These are phyloP conservation scores for Coniella vitis DNA, from an alignment of 2,329 filamentous ascomycete species.

Conservation along the genomic window DNA sequence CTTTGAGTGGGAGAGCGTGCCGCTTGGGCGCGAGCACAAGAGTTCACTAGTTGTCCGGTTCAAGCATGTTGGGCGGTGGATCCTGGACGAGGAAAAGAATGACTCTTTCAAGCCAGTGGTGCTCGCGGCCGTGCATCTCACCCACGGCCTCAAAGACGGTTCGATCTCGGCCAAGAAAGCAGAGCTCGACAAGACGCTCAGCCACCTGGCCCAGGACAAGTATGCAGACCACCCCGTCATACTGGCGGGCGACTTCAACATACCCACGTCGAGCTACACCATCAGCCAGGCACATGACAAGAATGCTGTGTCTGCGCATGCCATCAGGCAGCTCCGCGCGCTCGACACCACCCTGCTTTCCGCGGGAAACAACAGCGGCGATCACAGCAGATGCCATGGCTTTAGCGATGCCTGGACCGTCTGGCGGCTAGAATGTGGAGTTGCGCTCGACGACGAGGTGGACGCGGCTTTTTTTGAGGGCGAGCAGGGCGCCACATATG, in stretches of 20 bases:
- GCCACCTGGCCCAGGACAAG: slow-evolving; percentile 32
- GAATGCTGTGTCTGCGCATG: slow-evolving; percentile 45
- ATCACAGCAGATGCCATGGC: slow-evolving; percentile 22
- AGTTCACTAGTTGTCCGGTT: slow-evolving; percentile 44
- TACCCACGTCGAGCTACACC: slow-evolving; percentile 51
- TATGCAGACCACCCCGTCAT: slow-evolving; percentile 44
- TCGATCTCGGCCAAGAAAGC: slow-evolving; percentile 49
- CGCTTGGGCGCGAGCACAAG: slow-evolving; percentile 50
- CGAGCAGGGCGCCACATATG: slow-evolving; percentile 59
- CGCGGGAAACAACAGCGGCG: too few species aligned
- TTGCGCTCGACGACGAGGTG: slow-evolving; percentile 29
- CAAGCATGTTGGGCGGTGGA: slow-evolving; percentile 23
- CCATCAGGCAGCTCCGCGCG: slow-evolving; percentile 33
- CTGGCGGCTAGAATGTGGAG: slow-evolving; percentile 36
- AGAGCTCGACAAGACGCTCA: slow-evolving; percentile 46
- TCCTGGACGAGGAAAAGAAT: slow-evolving; percentile 12
- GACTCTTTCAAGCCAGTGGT: slow-evolving; percentile 32
- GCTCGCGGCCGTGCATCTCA: slow-evolving; percentile 55
- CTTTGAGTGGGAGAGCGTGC: slow-evolving; percentile 50
- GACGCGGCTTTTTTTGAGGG: slow-evolving; percentile 41
- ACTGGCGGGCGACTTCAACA: slow-evolving; percentile 58
- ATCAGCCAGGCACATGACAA: slow-evolving; percentile 45
- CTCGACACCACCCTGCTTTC: slow-evolving; percentile 41
- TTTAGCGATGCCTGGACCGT: slow-evolving; percentile 47
- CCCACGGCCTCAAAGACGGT: slow-evolving; percentile 52